Evolutionary conservation across 2,329 filamentous ascomycete species (phyloP).

Genomic region (Cercospora sp.): DNA sequence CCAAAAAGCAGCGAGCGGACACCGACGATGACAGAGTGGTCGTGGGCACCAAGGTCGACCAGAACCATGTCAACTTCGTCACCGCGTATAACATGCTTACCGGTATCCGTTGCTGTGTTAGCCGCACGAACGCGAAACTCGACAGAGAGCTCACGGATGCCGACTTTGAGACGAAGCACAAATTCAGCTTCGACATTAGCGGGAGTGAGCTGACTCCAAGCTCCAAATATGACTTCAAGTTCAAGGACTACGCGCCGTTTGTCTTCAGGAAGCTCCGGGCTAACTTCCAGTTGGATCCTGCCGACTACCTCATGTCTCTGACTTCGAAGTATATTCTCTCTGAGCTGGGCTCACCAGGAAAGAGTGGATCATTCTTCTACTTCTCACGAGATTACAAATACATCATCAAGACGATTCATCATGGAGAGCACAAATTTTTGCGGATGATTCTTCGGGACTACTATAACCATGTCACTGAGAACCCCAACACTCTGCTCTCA

Average conservation of each 20-base stretch:
- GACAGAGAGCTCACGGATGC: conserved; percentile 85
- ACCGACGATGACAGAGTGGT: conserved; percentile 90
- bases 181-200: conserved; percentile 98
- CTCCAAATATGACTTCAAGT: conserved; percentile 99
- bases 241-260: conserved; percentile 99
- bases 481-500: conserved; percentile 94
- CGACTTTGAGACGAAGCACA: conserved; percentile 92
- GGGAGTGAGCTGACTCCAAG: conserved; percentile 97
- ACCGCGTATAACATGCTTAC: conserved; percentile 99
- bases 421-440: conserved; percentile 86
- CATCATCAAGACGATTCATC: conserved; percentile 99
- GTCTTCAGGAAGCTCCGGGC: conserved; percentile 90
- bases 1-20: conserved; percentile 78
- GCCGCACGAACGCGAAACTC: conserved; percentile 93
- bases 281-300: conserved; percentile 88
- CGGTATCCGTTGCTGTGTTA: conserved; percentile 95
- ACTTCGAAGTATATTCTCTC: conserved; percentile 99
- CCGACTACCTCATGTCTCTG: conserved; percentile 96
- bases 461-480: conserved; percentile 86
- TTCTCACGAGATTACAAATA: conserved; percentile 99
- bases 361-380: conserved; percentile 99
- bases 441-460: conserved; percentile 86
- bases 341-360: conserved; percentile 92
- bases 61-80: conserved; percentile 89
- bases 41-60: conserved; percentile 95